phyloP scores from a whole-genome alignment of 2,329 filamentous ascomycete genomes.

The Furcasterigmium sp. region DNA sequence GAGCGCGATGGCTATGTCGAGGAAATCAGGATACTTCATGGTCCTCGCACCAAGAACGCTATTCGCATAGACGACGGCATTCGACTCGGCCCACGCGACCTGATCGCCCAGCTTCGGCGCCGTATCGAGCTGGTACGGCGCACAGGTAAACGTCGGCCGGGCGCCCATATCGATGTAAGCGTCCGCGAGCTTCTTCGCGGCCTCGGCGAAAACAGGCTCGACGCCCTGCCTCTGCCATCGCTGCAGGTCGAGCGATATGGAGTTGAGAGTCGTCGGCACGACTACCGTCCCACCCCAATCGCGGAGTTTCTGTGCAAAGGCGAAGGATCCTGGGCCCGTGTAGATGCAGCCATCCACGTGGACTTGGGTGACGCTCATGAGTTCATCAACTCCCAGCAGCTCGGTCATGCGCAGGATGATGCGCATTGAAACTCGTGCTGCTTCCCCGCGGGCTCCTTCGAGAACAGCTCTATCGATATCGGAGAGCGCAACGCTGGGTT shows the following conservation, averaged over 20 bases:
- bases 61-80: slow-evolving; percentile 39
- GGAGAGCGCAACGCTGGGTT: neutral
- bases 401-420: slow-evolving; percentile 30
- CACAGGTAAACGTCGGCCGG: slow-evolving; percentile 34
- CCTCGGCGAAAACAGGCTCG: slow-evolving; percentile 19
- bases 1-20: slow-evolving; percentile 36
- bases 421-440: slow-evolving; percentile 27
- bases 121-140: slow-evolving; percentile 32
- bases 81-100: slow-evolving; percentile 38
- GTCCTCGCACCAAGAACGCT: slow-evolving; percentile 38
- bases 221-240: slow-evolving; percentile 32
- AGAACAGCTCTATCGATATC: slow-evolving; percentile 18
- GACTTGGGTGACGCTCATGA: slow-evolving; percentile 31
- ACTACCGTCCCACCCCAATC: slow-evolving; percentile 25
- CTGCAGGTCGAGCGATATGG: slow-evolving; percentile 34
- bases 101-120: slow-evolving; percentile 25
- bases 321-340: slow-evolving; percentile 29
- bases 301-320: slow-evolving; percentile 28
- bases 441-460: slow-evolving; percentile 23
- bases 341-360: slow-evolving; percentile 39
- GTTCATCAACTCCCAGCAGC: slow-evolving; percentile 22
- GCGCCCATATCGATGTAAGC: slow-evolving; percentile 35
- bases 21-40: slow-evolving; percentile 38
- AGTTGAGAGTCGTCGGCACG: slow-evolving; percentile 34
- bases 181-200: slow-evolving; percentile 26